These are phyloP conservation scores for Coemansia aciculifera DNA, from an alignment of 192 early-diverging fungal genomes.

Conservation along the genomic window DNA sequence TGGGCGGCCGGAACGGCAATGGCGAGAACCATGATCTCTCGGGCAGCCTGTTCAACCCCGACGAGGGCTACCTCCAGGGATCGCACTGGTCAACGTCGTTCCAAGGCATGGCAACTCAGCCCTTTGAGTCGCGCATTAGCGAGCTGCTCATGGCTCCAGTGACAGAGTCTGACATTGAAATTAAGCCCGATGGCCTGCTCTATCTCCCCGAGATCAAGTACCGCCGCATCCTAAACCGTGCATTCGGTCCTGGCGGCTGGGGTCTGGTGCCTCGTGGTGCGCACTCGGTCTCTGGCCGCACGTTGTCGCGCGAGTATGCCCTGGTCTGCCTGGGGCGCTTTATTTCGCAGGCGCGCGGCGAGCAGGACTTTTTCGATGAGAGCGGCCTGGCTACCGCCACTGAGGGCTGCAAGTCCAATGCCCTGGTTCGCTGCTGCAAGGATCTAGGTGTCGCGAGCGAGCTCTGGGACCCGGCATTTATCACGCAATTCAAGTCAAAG, in stretches of 20 bases:
- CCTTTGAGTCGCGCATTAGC: conserved; percentile 70
- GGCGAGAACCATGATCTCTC: conserved; percentile 25
- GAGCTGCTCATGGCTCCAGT: conserved; percentile 74
- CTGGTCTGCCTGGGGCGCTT: conserved; percentile 85
- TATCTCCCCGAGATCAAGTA: conserved; percentile 98
- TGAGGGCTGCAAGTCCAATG: conserved; percentile 89
- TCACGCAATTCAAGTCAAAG: conserved; percentile 81
- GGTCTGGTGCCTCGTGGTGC: conserved; percentile 86
- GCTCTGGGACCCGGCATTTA: conserved; percentile 90
- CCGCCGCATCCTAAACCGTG: conserved; percentile 89
- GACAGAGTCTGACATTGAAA: conserved; percentile 80
- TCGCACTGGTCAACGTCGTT: conserved; percentile 70
- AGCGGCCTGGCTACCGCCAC: conserved; percentile 76
- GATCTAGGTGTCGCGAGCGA: conserved; percentile 90
- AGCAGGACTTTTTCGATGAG: conserved; percentile 86
- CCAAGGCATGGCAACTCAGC: conserved; percentile 69
- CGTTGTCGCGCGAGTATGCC: conserved; percentile 89
- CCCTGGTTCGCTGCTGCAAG: conserved; percentile 95
- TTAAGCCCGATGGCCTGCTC: conserved; percentile 92
- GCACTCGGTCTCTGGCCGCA: conserved; percentile 76
- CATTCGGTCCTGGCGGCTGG: conserved; percentile 94
- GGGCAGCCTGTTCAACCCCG: conserved; percentile 38
- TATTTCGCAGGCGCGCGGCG: conserved; percentile 90
- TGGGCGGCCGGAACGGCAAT: not conserved
- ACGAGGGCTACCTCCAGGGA: conserved; percentile 45